A percentile compares a stretch with the other conserved stretches of the same genome.
Conservation (phyloP, 768 basidiomycete species). For the Phylloporus sp. region DNA sequence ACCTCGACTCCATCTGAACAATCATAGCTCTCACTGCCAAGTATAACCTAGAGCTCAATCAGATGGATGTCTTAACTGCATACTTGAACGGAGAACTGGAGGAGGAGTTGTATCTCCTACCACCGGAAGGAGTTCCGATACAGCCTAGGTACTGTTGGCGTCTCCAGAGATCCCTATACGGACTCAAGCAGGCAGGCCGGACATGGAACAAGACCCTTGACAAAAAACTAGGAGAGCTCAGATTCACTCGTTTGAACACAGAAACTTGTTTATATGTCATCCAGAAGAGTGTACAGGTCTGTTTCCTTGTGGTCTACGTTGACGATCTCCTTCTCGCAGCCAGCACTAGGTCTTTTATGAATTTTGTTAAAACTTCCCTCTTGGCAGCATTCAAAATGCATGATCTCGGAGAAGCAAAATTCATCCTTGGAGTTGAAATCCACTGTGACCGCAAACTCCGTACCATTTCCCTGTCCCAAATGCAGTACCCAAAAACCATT, state of each 20-base stretch:
- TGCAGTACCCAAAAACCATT: slow-evolving; percentile 9
- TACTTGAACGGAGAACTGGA: slow-evolving; percentile 22
- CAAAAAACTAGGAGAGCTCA: slow-evolving; percentile 1
- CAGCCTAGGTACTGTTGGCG: slow-evolving; percentile 1
- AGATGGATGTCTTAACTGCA: slow-evolving; percentile 2
- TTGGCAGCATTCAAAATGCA: background rate
- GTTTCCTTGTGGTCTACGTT: slow-evolving; percentile 2
- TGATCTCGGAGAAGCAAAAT: slow-evolving; percentile 9
- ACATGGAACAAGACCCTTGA: slow-evolving; percentile 22
- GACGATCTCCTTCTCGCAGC: slow-evolving; percentile 5
- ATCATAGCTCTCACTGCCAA: background rate
- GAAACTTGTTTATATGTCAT: background rate
- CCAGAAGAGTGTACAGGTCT: background rate
- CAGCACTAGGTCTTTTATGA: background rate
- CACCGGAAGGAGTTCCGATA: slow-evolving; percentile 10
- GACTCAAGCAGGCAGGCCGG: slow-evolving; percentile 29
- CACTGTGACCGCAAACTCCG: slow-evolving; percentile 15
- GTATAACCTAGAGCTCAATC: background rate
- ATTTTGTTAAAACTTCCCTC: background rate
- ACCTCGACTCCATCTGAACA: background rate
- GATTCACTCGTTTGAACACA: background rate
- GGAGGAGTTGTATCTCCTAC: slow-evolving; percentile 27
- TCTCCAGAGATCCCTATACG: slow-evolving; percentile 29
- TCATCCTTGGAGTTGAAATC: slow-evolving; percentile 33
- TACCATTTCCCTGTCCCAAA: slow-evolving; percentile 30